A percentile compares a stretch with the other conserved stretches of the same genome.
Evolutionary conservation across 2,329 filamentous ascomycete genomes (phyloP).

Genomic region (Paramyrothecium sp.): DNA sequence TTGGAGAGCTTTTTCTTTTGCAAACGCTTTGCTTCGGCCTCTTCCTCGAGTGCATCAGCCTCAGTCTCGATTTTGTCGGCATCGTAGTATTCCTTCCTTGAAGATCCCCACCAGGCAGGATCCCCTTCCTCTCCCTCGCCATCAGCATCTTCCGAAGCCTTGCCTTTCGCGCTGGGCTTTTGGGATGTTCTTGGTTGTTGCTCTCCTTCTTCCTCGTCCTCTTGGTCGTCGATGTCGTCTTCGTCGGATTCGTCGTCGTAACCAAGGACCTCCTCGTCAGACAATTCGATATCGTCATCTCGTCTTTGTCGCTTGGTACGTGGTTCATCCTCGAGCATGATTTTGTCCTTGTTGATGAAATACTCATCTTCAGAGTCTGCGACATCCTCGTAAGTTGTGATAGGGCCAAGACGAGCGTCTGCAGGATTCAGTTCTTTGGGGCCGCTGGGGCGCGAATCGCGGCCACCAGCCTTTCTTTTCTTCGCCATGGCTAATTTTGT

Average conservation of each 20-base stretch:
- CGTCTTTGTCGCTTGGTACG: slow-evolving; percentile 75
- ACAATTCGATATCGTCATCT: slow-evolving; percentile 55
- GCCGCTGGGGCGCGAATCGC: slow-evolving; percentile 40
- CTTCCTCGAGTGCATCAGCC: slow-evolving; percentile 79
- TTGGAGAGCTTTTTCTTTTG: slow-evolving; percentile 88
- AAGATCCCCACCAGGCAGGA: slow-evolving; percentile 79
- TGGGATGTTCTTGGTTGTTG: slow-evolving; percentile 12
- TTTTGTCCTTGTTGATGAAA: slow-evolving; percentile 80
- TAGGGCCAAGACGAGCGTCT: slow-evolving; percentile 60
- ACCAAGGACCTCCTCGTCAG: slow-evolving; percentile 61
- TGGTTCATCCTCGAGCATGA: slow-evolving; percentile 80
- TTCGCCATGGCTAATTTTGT: slow-evolving; percentile 49
- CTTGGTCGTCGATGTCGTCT: slow-evolving; percentile 37
- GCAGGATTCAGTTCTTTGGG: slow-evolving; percentile 54
- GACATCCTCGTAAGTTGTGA: slow-evolving; percentile 75
- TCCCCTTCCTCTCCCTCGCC: slow-evolving; percentile 52
- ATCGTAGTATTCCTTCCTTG: slow-evolving; percentile 89
- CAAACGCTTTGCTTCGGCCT: slow-evolving; percentile 81
- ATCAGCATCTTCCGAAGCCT: slow-evolving; percentile 47
- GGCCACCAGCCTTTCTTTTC: slow-evolving; percentile 68
- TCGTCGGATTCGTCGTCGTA: slow-evolving; percentile 44
- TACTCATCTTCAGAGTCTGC: slow-evolving; percentile 95
- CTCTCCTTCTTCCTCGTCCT: slow-evolving; percentile 42
- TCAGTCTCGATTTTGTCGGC: slow-evolving; percentile 71
- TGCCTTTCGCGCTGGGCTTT: slow-evolving; percentile 14